Evolutionary conservation across 2,329 filamentous ascomycete species (phyloP).

Genomic region (Penicillium paneum): DNA sequence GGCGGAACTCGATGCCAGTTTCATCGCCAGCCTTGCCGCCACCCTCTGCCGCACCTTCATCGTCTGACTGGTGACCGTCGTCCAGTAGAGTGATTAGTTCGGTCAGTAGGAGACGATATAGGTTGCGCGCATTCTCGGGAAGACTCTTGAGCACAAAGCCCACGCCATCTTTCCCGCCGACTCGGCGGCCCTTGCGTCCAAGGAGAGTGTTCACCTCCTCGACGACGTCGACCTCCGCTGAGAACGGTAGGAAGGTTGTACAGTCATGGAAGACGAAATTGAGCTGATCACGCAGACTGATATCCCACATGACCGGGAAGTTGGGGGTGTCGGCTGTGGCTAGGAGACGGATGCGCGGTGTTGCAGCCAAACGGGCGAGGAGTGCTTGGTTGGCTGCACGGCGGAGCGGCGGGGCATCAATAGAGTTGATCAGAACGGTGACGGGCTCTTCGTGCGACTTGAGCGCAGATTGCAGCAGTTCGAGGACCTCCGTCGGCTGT

Average conservation of each 20-base stretch:
- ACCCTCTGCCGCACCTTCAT: conserved; percentile 45
- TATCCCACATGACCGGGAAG: conserved; percentile 86
- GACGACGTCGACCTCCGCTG: conserved; percentile 74
- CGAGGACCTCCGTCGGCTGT: conserved; percentile 66
- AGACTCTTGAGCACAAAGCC: conserved; percentile 85
- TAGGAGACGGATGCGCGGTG: conserved; percentile 68
- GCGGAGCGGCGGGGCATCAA: conserved; percentile 76
- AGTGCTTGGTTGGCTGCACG: conserved; percentile 66
- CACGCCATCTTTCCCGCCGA: conserved; percentile 87
- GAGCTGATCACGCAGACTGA: conserved; percentile 74
- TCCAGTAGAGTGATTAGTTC: conserved; percentile 73
- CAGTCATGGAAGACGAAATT: conserved; percentile 91
- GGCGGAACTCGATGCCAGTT: conserved; percentile 79
- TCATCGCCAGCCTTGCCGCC: conserved; percentile 37
- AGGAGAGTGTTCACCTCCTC: conserved; percentile 87
- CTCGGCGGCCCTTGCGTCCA: conserved; percentile 71
- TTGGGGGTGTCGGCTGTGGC: conserved; percentile 85
- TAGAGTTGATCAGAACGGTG: conserved; percentile 76
- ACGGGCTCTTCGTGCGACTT: conserved; percentile 49
- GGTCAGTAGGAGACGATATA: conserved; percentile 80
- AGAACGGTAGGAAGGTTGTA: conserved; percentile 78
- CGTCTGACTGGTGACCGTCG: conserved; percentile 49
- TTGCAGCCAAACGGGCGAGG: conserved; percentile 71
- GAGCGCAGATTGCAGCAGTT: conserved; percentile 63
- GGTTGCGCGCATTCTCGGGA: conserved; percentile 83